Evolutionary conservation across 2,329 filamentous ascomycete species (phyloP), one percentile per base, ranked within the genome.

Genomic region (Clonostachys rosea): DNA sequence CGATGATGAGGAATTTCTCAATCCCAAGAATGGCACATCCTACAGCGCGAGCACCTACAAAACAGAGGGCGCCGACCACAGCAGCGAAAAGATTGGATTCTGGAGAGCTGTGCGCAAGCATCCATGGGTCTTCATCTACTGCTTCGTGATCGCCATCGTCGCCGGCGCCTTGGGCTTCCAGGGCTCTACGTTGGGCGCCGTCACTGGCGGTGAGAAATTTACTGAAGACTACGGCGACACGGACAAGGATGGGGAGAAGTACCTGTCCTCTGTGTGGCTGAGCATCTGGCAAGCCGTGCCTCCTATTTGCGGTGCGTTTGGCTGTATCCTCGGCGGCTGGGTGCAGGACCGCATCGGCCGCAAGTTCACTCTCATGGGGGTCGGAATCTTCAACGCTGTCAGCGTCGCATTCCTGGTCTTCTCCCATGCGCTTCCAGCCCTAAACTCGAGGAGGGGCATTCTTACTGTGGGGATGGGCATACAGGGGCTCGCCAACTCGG

Each of bases 401-500:
- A 47, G 47, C 12, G 47, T 52, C 14, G 43, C 45, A 12, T 33
- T 20, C 42, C 47, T 52, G 30, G 51, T 52, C 49, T 52, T 51
- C 43, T 51, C 51, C 2, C 43, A 52, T 39, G 16, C 12, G 13
- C 12, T 17, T 11, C 13, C 40, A 17, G 24, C 40, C 13, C 17
- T 13, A 13, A 24, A 42, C 17, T 17, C 17, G 13, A 62, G 54
- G 44, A 49, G 60, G 1, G 49, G 48, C 17, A 42, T 59, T 34
- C 52, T 62, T 14, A 57, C 56, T 1, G 51, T 44, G 4, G 60
- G 60, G 0, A 48, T 59, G 42, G 51, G 52, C 0, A 46, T 62
- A 1, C 59, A 63, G 5, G 60, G 59, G 2, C 47, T 59, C 6
- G 52, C 59, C 0, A 55, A 60, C 2, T 60, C 60, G 8, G 46